Evolutionary conservation across 371 early-diverging fungal genomes (phyloP), one percentile per base, ranked within the genome.

Genomic region (Mortierella sp.): DNA sequence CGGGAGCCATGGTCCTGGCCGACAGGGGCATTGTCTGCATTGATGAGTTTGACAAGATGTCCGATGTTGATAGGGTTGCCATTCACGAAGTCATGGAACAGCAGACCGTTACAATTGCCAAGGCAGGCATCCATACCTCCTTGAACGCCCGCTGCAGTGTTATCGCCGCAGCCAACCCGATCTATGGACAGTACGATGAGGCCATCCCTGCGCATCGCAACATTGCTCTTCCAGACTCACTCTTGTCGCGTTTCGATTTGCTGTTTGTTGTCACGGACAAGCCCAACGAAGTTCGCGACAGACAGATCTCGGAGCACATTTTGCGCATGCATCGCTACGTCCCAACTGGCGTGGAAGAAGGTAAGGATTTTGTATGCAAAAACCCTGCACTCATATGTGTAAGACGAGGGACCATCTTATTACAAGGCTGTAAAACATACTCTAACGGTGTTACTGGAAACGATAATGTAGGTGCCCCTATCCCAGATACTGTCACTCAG

Each of bases 11-110:
- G 98, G 99, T 99, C 28, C 83, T 99, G 56, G 99, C 98, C 15
- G 99, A 99, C 72, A 90, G 97, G 31, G 99, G 99, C 52, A 91
- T 99, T 26, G 98, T 97, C 15, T 99, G 99, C 83, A 99, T 99
- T 75, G 99, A 99, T 86, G 99, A 99, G 84, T 99, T 99, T 86
- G 99, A 99, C 86, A 99, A 99, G 82, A 99, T 99, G 99, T 92
- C 91, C 56, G 99, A 99, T 64, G 86, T 90, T 27, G 99, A 99
- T 81, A 90, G 99, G 67, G 99, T 98, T 2, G 99, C 99, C 4
- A 99, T 99, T 81, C 99, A 99, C 86, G 99, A 99, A 91, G 99
- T 99, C 4, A 99, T 99, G 99, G 99, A 99, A 86, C 99, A 99
- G 85, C 99, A 99, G 78, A 97, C 98, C 1, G 96, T 99, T 6